Evolutionary conservation across 2,329 filamentous ascomycete genomes (phyloP).

Genomic region (Pseudocercospora musae): DNA sequence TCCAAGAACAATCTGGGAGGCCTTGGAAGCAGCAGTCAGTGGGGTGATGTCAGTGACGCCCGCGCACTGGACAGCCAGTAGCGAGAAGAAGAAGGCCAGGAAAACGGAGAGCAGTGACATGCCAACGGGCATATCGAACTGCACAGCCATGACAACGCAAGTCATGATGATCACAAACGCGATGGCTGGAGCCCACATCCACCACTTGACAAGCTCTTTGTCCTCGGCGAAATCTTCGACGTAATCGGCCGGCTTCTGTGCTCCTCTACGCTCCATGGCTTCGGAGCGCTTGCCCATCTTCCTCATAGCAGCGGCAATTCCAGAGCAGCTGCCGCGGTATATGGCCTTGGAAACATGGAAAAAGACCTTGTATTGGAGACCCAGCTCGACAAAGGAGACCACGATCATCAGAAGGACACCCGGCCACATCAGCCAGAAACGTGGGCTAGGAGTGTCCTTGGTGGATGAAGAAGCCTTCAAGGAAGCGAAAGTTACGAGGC

Average conservation of each 20-base stretch:
- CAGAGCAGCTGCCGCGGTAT: slow-evolving; percentile 46
- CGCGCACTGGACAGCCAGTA: slow-evolving; percentile 59
- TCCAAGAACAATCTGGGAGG: slow-evolving; percentile 65
- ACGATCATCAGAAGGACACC: slow-evolving; percentile 51
- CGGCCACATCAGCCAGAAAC: slow-evolving; percentile 54
- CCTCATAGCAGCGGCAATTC: slow-evolving; percentile 40
- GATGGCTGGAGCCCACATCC: slow-evolving; percentile 53
- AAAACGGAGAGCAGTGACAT: slow-evolving; percentile 56
- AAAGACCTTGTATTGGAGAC: slow-evolving; percentile 39
- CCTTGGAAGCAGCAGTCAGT: slow-evolving; percentile 64
- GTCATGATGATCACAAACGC: slow-evolving; percentile 48
- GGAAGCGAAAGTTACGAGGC: slow-evolving; percentile 41
- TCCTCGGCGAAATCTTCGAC: slow-evolving; percentile 51
- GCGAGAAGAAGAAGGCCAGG: slow-evolving; percentile 59
- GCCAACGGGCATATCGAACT: slow-evolving; percentile 57
- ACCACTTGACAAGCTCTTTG: slow-evolving; percentile 50
- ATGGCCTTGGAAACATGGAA: slow-evolving; percentile 49
- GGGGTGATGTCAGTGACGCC: slow-evolving; percentile 57
- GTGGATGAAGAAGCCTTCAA: slow-evolving; percentile 37
- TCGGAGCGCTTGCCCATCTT: slow-evolving; percentile 43
- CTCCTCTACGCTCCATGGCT: slow-evolving; percentile 45
- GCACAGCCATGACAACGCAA: slow-evolving; percentile 50
- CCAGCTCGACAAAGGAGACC: slow-evolving; percentile 46
- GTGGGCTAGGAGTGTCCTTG: slow-evolving; percentile 46
- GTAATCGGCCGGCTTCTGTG: slow-evolving; percentile 39